phyloP scores from a whole-genome alignment of 2,329 filamentous ascomycete species.

The Xylaria sp. region DNA sequence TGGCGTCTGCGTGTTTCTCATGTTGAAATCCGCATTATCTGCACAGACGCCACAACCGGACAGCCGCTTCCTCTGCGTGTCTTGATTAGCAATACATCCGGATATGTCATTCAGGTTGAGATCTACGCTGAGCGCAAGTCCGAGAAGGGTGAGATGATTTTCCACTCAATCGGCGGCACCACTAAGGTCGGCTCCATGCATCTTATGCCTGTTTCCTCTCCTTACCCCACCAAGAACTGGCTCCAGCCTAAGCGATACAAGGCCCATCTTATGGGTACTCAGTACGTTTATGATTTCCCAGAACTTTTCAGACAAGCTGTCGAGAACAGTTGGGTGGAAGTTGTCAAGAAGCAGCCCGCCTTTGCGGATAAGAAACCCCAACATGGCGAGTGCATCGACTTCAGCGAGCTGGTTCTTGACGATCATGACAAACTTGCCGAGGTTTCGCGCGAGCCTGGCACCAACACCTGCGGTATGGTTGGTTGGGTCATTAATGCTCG shows the following conservation, averaged over 20 bases:
- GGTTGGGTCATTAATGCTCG: slow-evolving; percentile 95
- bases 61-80: slow-evolving; percentile 91
- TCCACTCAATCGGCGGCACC: slow-evolving; percentile 95
- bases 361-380: slow-evolving; percentile 82
- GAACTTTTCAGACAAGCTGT: slow-evolving; percentile 98
- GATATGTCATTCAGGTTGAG: slow-evolving; percentile 96
- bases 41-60: slow-evolving; percentile 85
- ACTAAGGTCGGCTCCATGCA: slow-evolving; percentile 97
- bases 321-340: slow-evolving; percentile 89
- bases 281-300: slow-evolving; percentile 99
- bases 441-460: slow-evolving; percentile 92
- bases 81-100: slow-evolving; percentile 97
- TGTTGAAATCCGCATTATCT: slow-evolving; percentile 97
- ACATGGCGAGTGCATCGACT: slow-evolving; percentile 89
- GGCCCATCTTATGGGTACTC: slow-evolving; percentile 98
- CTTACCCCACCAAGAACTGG: slow-evolving; percentile 98
- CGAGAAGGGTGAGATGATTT: slow-evolving; percentile 97
- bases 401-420: slow-evolving; percentile 92
- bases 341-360: slow-evolving; percentile 73
- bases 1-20: slow-evolving; percentile 97
- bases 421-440: slow-evolving; percentile 91
- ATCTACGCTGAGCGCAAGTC: slow-evolving; percentile 98
- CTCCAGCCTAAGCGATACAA: slow-evolving; percentile 99
- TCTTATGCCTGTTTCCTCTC: slow-evolving; percentile 84
- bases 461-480: slow-evolving; percentile 97